phyloP scores from a whole-genome alignment of 148 eudicot species.

The Cornus controversa region DNA sequence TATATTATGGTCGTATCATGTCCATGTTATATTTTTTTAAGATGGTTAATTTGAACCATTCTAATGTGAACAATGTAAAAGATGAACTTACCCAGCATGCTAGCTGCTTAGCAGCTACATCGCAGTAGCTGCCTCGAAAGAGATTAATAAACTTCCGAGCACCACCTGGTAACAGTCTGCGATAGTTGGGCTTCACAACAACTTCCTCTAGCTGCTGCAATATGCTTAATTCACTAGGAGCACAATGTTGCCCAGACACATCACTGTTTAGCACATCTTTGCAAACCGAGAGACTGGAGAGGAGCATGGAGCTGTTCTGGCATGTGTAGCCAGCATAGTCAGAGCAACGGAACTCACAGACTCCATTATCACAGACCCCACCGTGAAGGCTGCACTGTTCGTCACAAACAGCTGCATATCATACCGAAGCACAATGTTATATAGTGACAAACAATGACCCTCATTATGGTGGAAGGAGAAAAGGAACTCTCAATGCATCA shows the following conservation, averaged over 20 bases:
- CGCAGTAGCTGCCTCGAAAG: constrained; percentile 65
- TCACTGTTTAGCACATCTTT: constrained; percentile 70
- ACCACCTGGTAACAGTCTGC: constrained; percentile 79
- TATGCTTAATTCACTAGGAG: constrained; percentile 78
- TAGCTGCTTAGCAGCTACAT: constrained; percentile 86
- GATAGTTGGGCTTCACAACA: constrained; percentile 95
- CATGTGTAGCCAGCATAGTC: constrained; percentile 98
- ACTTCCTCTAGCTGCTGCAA: constrained; percentile 95
- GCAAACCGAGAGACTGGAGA: constrained; percentile 81
- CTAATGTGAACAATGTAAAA: neutral
- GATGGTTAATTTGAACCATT: neutral
- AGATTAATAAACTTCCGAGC: constrained; percentile 65
- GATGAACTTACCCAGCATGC: constrained; percentile 93
- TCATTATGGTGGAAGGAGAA: neutral
- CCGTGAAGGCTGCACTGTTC: constrained; percentile 99
- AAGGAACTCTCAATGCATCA: no score
- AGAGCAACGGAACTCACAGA: constrained; percentile 97
- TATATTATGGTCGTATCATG: no score
- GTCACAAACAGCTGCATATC: constrained; percentile 81
- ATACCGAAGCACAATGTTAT: constrained; percentile 14
- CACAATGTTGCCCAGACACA: constrained; percentile 82
- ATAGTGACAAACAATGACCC: neutral
- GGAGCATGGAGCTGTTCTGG: constrained; percentile 76
- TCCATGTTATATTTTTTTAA: no score
- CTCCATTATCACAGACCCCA: constrained; percentile 93